Conservation (phyloP, 2,329 filamentous ascomycete species). For the Graphilbum sp. region DNA sequence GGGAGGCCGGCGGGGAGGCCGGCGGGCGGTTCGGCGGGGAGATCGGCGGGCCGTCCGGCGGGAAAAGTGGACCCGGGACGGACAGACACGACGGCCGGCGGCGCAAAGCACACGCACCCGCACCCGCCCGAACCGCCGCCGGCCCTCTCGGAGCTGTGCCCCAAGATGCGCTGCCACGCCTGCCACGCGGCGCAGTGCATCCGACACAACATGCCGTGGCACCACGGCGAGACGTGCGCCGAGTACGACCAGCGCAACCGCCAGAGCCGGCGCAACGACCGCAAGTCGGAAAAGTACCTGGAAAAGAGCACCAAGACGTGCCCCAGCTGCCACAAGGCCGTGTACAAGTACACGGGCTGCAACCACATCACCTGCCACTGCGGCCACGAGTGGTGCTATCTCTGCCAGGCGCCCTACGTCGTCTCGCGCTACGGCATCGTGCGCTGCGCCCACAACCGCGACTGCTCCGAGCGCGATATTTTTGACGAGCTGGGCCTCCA, state of each 20-base stretch:
- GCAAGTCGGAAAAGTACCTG: slow-evolving; percentile 18
- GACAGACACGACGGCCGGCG: too few relatives aligned
- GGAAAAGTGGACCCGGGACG: too few relatives aligned
- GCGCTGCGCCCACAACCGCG: slow-evolving; percentile 15
- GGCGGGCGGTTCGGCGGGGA: background rate
- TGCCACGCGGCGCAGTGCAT: slow-evolving; percentile 18
- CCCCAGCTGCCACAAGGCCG: slow-evolving; percentile 18
- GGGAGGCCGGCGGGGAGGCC: too few relatives aligned
- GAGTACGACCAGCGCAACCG: slow-evolving; percentile 19
- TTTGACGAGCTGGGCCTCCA: slow-evolving; percentile 8
- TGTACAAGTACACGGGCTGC: slow-evolving; percentile 21
- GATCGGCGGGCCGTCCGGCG: too few relatives aligned
- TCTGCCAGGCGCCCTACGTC: slow-evolving; percentile 17
- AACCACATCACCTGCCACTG: slow-evolving; percentile 25
- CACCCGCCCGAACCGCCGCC: background rate
- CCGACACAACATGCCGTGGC: slow-evolving; percentile 20
- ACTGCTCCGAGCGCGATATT: slow-evolving; percentile 14
- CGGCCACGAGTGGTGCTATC: slow-evolving; percentile 23
- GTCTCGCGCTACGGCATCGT: slow-evolving; percentile 13
- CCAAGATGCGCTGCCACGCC: slow-evolving; percentile 16
- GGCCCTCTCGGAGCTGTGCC: slow-evolving; percentile 10
- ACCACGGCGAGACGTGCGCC: slow-evolving; percentile 19
- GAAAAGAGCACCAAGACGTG: slow-evolving; percentile 18
- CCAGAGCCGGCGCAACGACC: slow-evolving; percentile 14
- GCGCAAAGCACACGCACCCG: too few relatives aligned